Base-by-base conservation (phyloP, 768 basidiomycete species). In the Amanita inopinata region DNA sequence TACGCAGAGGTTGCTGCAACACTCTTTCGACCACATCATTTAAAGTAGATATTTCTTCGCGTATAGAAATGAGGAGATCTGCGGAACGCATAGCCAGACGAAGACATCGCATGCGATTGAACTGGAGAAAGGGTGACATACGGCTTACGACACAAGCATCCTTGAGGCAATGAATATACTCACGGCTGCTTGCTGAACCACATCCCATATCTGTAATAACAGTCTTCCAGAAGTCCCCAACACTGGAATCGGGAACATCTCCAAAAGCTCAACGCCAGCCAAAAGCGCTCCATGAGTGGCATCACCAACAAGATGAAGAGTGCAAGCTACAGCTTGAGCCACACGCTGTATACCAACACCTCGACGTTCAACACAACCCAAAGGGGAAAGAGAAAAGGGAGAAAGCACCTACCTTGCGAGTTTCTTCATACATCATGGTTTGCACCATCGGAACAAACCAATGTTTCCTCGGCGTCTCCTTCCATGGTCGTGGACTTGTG, bases 61-160 rank as follows among this genome's bases (percentile, higher is more conserved):
- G 62, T 20, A 83, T 69, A 5, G 71, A 69, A 14, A 71, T 62
- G n/a, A 82, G 62, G 17, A 77, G 66, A 4, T 67, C 70, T 0
- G 78, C 76, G 48, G 77, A 80, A 10, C 76, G 75, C 49, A 78
- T 73, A 0, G 74, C 74, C 6, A 82, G 63, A 11, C 77, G 76
- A 38, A 82, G 62, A 53, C 76, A 80, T 5, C 74, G 70, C 2
- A 77, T 59, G 11, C 76, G 70, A 50, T 82, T 80, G 49, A 70
- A 69, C 80, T 82, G 44, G 20, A n/a, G 23, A 18, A 28, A 14
- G 30, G 3, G n/a, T 22, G 31, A 28, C 35, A 20, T 14, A 30
- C 4, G 15, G 11, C 24, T 19, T 3, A 17, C 18, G 7, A 40
- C 27, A 38, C 24, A 24, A 30, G 38, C 25, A 23, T 39, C 14